Base-by-base conservation (phyloP, 768 basidiomycete species). In the Hericium erinaceus region DNA sequence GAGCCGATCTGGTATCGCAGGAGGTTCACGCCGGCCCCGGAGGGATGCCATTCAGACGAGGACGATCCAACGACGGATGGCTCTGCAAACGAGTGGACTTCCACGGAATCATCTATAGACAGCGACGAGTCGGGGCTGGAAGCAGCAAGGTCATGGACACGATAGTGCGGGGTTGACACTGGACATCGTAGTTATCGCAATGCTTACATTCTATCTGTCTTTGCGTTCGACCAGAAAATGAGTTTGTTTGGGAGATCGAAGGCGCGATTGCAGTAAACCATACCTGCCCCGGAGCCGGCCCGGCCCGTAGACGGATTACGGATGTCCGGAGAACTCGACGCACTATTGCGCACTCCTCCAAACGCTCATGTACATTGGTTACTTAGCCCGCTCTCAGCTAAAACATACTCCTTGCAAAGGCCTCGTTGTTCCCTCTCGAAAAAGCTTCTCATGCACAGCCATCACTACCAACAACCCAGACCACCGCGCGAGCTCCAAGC, bases 401-500 rank as follows among this genome's bases (percentile, higher is more conserved):
- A n/a, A 11, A 9, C 10, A 18, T 11, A 18, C 18, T 46, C 20
- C 44, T 11, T 20, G 20, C 15, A 46, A 13, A 37, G 2, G 1
- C 22, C 50, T 16, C 1, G 22, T 51, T 16, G 2, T 10, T 26
- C 11, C 12, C 12, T 37, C 50, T 26, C 18, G 18, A 11, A n/a
- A 16, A 18, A n/a, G 8, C 52, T 39, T 58, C n/a, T 56, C 55
- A 55, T 59, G 48, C 18, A 39, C 26, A 26, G 20, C 49, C n/a
- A 16, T 24, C 48, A 39, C 46, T 15, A 48, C 2, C 15, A 12
- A 48, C 41, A 50, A 13, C 26, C 38, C 39, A 33, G 64, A 69
- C 59, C 61, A 65, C 54, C 66, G 66, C 24, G 80, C 80, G 3
- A 82, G 81, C 61, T 77, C 76, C 24, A 83, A 87, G 66, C 78